Evolutionary conservation across 768 basidiomycete species (phyloP), one percentile per base, ranked within the genome.

Genomic region (Serendipita vermifera): DNA sequence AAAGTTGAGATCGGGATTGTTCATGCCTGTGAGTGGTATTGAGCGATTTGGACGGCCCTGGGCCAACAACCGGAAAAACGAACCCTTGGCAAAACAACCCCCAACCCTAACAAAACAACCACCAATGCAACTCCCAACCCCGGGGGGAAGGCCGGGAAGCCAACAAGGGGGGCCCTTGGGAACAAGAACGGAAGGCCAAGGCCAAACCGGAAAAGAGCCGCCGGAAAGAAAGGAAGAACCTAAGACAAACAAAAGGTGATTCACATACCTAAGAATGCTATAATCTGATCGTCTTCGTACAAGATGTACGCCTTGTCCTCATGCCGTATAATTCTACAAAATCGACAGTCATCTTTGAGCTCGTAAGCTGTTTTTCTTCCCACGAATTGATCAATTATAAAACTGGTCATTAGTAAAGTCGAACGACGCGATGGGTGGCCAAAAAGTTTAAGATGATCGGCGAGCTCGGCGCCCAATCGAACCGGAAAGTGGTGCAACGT

Each of bases 81-180:
- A n/a, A n/a, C n/a, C n/a, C n/a, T n/a, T n/a, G n/a, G n/a, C n/a
- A n/a, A n/a, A n/a, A n/a, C n/a, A n/a, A n/a, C n/a, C n/a, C n/a
- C n/a, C n/a, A n/a, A n/a, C n/a, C n/a, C n/a, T n/a, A n/a, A n/a
- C n/a, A n/a, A n/a, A n/a, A n/a, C n/a, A n/a, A n/a, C n/a, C n/a
- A n/a, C n/a, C n/a, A n/a, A n/a, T n/a, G n/a, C n/a, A n/a, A n/a
- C n/a, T n/a, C n/a, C n/a, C n/a, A n/a, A n/a, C n/a, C n/a, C n/a
- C n/a, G n/a, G n/a, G n/a, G n/a, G n/a, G n/a, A n/a, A 86, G 72
- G 36, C 85, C 84, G 2, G 83, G 83, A 14, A 87, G 67, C 31
- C 79, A 71, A 22, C 79, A 68, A 57, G 73, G 73, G 63, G 86
- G 84, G 11, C 66, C 64, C 62, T 85, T 86, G 13, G 84, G 83